A percentile compares a stretch with the other conserved stretches of the same genome.
phyloP scores from a whole-genome alignment of 2,329 filamentous ascomycete species.

The Blumeria graminis region DNA sequence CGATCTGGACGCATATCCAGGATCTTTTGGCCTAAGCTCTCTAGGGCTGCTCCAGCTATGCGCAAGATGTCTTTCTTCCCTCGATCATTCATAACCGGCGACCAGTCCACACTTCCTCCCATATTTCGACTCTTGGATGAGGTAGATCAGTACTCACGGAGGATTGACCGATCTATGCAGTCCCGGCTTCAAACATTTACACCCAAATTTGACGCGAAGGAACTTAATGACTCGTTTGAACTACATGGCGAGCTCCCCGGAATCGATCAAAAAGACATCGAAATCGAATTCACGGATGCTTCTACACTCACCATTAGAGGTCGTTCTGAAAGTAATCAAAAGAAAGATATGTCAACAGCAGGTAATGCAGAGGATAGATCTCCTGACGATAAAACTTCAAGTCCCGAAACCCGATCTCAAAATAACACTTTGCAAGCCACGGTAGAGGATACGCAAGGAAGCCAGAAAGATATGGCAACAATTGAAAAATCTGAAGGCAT shows the following conservation, averaged over 20 bases:
- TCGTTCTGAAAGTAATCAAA: slow-evolving; percentile 31
- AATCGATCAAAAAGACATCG: slow-evolving; percentile 46
- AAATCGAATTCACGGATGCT: slow-evolving; percentile 55
- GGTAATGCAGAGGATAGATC: too few relatives aligned
- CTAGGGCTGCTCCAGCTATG: too few relatives aligned
- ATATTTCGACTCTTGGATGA: slow-evolving; percentile 42
- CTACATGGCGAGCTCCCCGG: slow-evolving; percentile 63
- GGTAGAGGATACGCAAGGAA: not conserved
- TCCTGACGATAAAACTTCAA: not conserved
- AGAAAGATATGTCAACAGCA: too few relatives aligned
- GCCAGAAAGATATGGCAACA: not conserved
- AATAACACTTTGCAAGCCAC: not conserved
- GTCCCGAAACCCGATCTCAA: not conserved
- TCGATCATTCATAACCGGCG: slow-evolving; percentile 19
- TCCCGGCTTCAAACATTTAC: slow-evolving; percentile 27
- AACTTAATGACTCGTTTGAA: slow-evolving; percentile 43
- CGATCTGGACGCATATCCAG: too few relatives aligned
- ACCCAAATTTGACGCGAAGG: slow-evolving; percentile 57
- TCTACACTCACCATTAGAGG: slow-evolving; percentile 51
- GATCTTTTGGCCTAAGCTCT: too few relatives aligned
- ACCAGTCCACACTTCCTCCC: slow-evolving; percentile 27
- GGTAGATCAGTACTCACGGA: slow-evolving; percentile 29
- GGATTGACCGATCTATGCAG: not conserved
- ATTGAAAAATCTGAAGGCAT: not conserved
- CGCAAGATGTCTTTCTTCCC: slow-evolving; percentile 36